These are phyloP conservation scores for Trichosanthes truncata DNA, from an alignment of 306 rosid genomes.

Conservation along the genomic window DNA sequence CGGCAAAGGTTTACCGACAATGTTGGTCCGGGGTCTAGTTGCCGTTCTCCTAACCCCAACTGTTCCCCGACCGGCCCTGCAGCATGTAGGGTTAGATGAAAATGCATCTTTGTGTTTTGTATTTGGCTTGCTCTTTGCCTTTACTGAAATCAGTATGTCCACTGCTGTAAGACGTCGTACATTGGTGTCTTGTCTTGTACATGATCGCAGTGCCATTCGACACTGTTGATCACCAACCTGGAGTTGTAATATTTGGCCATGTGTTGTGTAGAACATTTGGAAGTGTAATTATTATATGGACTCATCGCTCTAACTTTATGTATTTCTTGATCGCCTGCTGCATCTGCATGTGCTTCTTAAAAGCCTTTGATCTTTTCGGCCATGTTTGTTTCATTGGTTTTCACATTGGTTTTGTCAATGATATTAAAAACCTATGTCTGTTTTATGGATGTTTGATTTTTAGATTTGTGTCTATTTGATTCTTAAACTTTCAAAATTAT, in stretches of 20 bases:
- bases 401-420: too few relatives aligned
- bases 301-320: neutral
- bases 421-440: too few relatives aligned
- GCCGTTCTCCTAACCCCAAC: conserved; percentile 89
- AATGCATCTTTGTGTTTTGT: conserved; percentile 9
- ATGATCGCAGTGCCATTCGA: neutral
- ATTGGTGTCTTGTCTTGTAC: neutral
- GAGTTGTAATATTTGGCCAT: conserved; percentile 7
- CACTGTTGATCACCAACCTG: neutral
- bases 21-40: conserved; percentile 62
- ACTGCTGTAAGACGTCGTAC: neutral
- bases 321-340: too few relatives aligned
- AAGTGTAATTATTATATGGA: conserved; percentile 5
- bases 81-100: conserved; percentile 85
- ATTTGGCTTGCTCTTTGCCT: neutral
- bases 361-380: too few relatives aligned
- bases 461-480: too few relatives aligned
- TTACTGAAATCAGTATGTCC: conserved; percentile 1
- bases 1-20: conserved; percentile 64
- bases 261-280: conserved; percentile 3
- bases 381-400: too few relatives aligned
- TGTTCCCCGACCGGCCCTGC: conserved; percentile 72
- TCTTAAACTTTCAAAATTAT: too few relatives aligned
- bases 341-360: too few relatives aligned
- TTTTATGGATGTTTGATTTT: too few relatives aligned